Percentiles rank a stretch among this genome's conserved stretches.
These are phyloP conservation scores for Avena sativa DNA, from an alignment of 176 grass and related monocot species.

Conservation along the genomic window DNA sequence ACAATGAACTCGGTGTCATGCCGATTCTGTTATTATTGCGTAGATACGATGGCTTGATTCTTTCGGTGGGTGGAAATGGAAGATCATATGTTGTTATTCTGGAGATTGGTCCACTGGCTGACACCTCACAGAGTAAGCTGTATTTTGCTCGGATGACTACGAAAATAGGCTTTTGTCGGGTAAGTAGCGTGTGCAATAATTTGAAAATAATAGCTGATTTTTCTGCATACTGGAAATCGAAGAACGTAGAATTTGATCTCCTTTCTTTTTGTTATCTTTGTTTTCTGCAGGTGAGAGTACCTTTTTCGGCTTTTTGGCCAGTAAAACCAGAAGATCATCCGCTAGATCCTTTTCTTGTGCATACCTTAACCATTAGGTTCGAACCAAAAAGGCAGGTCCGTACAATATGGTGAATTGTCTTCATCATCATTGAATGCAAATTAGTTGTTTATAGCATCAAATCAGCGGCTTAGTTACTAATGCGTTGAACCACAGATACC, in stretches of 20 bases:
- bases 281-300: constrained; percentile 80
- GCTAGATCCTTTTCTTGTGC: constrained; percentile 98
- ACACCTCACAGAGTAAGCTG: constrained; percentile 88
- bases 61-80: constrained; percentile 98
- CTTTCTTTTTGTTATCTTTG: not conserved
- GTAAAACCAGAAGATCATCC: constrained; percentile 94
- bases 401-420: constrained; percentile 17
- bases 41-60: constrained; percentile 92
- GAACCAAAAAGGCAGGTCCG: constrained; percentile 95
- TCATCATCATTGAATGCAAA: not conserved
- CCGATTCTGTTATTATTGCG: constrained; percentile 25
- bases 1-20: constrained; percentile 24
- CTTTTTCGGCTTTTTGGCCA: constrained; percentile 96
- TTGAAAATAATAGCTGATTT: constrained; percentile 33
- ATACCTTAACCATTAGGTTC: constrained; percentile 97
- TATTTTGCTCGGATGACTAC: constrained; percentile 95
- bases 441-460: constrained; percentile 10
- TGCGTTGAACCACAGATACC: constrained; percentile 71
- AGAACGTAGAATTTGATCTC: constrained; percentile 7
- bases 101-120: constrained; percentile 88
- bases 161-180: constrained; percentile 96
- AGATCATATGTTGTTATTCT: constrained; percentile 94
- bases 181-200: constrained; percentile 46
- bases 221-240: constrained; percentile 14
- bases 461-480: constrained; percentile 34